These are phyloP conservation scores for Penicillium verhagenii DNA, from an alignment of 495 filamentous ascomycete species.

Conservation along the genomic window DNA sequence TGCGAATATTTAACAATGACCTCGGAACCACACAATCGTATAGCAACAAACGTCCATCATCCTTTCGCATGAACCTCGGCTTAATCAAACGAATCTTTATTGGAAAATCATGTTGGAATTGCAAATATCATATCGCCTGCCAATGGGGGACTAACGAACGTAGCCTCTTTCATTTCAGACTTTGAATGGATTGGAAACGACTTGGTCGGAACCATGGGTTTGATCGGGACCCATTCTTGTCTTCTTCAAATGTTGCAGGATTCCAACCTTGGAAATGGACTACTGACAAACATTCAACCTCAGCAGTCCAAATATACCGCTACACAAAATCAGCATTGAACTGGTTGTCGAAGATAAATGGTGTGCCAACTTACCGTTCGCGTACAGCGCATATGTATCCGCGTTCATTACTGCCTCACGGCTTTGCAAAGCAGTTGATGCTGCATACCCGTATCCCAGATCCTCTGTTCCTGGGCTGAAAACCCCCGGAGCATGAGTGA, in stretches of 20 bases:
- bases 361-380: constrained; percentile 45
- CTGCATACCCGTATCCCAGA: constrained; percentile 57
- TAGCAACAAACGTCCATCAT: not conserved
- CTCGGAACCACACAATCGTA: not conserved
- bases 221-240: too few species aligned
- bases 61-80: not conserved
- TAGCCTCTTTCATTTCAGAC: too few species aligned
- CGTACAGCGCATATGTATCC: constrained; percentile 62
- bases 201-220: too few species aligned
- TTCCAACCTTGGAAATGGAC: too few species aligned
- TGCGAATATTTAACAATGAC: not conserved
- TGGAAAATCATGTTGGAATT: not conserved
- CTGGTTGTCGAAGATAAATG: not conserved
- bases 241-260: too few species aligned
- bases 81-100: not conserved
- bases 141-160: too few species aligned
- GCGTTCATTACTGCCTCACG: constrained; percentile 56
- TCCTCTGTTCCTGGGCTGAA: constrained; percentile 57
- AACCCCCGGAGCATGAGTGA: constrained; percentile 58
- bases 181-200: too few species aligned
- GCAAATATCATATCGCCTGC: not conserved
- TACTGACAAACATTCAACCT: too few species aligned
- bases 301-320: not conserved
- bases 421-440: constrained; percentile 40
- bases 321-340: not conserved